A percentile compares a stretch with the other conserved stretches of the same genome.
Conservation (phyloP, 2,329 filamentous ascomycete genomes). For the Calonectria hawksworthii region DNA sequence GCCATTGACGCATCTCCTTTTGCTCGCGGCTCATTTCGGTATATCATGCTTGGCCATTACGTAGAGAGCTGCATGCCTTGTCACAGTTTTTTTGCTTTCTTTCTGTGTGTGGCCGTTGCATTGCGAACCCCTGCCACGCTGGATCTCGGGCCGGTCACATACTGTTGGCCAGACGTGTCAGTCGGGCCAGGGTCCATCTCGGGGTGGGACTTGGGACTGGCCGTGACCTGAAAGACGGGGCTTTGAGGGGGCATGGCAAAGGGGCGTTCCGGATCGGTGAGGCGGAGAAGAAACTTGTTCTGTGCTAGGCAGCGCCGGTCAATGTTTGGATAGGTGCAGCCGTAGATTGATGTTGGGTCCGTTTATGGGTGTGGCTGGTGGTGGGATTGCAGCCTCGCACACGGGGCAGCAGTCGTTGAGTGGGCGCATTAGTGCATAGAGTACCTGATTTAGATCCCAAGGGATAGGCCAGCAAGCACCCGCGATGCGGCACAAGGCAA, state of each 20-base stretch:
- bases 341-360: background rate
- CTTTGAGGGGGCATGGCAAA: constrained; percentile 3
- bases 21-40: background rate
- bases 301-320: background rate
- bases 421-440: constrained; percentile 46
- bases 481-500: constrained; percentile 18
- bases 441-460: constrained; percentile 31
- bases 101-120: constrained; percentile 27
- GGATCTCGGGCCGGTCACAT: constrained; percentile 39
- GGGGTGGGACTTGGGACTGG: constrained; percentile 12
- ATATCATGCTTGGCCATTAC: background rate
- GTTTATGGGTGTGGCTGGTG: constrained; percentile 21
- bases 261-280: background rate
- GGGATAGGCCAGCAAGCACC: constrained; percentile 35
- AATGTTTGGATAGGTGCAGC: background rate
- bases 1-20: background rate
- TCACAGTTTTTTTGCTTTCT: background rate
- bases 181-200: constrained; percentile 31
- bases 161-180: constrained; percentile 38
- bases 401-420: constrained; percentile 37
- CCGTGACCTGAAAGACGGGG: constrained; percentile 24
- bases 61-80: background rate
- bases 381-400: background rate
- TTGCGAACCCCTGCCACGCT: constrained; percentile 35
- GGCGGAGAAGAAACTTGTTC: constrained; percentile 9